Evolutionary conservation across 2,329 filamentous ascomycete species (phyloP).

Genomic region (Aspergillus brunneoviolaceus): DNA sequence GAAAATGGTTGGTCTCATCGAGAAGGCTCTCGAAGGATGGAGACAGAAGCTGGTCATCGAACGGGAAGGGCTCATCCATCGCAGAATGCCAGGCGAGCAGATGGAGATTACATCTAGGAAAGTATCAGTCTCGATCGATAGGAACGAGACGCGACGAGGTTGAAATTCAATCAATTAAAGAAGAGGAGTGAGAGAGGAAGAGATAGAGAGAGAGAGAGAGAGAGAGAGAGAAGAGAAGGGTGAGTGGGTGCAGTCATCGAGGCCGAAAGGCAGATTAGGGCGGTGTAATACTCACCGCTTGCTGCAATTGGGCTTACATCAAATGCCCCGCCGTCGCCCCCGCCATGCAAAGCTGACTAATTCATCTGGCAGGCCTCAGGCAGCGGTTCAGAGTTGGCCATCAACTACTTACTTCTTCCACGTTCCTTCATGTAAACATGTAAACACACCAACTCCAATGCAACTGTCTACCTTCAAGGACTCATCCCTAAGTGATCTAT

Average conservation of each 20-base stretch:
- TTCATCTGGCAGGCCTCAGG: neutral
- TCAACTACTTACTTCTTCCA: too few relatives aligned
- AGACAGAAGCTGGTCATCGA: neutral
- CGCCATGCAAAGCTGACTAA: too few relatives aligned
- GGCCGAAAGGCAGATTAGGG: too few relatives aligned
- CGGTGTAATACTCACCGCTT: neutral
- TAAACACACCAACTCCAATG: too few relatives aligned
- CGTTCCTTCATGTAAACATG: too few relatives aligned
- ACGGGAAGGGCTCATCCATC: neutral
- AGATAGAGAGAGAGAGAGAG: neutral
- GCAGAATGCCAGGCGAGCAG: neutral
- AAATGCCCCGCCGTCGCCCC: too few relatives aligned
- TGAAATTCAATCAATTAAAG: too few relatives aligned
- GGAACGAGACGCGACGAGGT: too few relatives aligned
- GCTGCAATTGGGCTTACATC: neutral
- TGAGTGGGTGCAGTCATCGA: neutral
- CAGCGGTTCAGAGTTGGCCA: neutral
- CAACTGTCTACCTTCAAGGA: too few relatives aligned
- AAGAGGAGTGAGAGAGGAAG: neutral
- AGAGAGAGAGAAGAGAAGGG: neutral
- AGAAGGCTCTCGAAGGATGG: neutral
- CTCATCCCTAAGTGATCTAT: neutral
- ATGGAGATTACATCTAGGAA: neutral
- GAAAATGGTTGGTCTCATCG: neutral
- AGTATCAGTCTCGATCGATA: neutral